Percentiles rank a stretch among this genome's conserved stretches.
phyloP scores from a whole-genome alignment of 345 rosid species.

The Turritis glabra region DNA sequence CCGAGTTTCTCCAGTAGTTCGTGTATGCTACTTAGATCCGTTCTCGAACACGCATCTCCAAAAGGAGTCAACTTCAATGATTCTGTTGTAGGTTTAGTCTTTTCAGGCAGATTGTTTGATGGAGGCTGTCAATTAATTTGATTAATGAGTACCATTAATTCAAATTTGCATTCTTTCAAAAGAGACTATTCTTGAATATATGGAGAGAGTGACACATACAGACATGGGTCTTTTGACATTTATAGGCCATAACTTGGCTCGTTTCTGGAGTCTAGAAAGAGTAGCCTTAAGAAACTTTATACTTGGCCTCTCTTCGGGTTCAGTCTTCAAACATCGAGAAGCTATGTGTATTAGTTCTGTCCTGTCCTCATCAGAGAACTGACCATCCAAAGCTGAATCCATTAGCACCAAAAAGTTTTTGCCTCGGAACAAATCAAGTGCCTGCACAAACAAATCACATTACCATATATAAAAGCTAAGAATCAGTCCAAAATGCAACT shows the following conservation, averaged over 20 bases:
- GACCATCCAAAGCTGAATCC: slow-evolving; percentile 96
- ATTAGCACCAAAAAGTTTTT: slow-evolving; percentile 87
- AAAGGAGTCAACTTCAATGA: slow-evolving; percentile 57
- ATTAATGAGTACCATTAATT: not conserved
- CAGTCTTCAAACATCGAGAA: slow-evolving; percentile 80
- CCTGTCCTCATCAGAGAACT: slow-evolving; percentile 91
- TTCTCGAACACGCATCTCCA: slow-evolving; percentile 81
- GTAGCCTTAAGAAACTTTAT: slow-evolving; percentile 73
- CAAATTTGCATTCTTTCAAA: slow-evolving; percentile 45
- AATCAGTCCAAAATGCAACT: slow-evolving; percentile 7
- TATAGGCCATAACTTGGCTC: slow-evolving; percentile 60
- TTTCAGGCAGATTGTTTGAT: slow-evolving; percentile 60
- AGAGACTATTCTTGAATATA: slow-evolving; percentile 39
- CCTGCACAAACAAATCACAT: slow-evolving; percentile 47
- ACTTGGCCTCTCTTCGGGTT: slow-evolving; percentile 92
- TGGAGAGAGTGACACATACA: slow-evolving; percentile 44
- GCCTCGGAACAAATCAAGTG: slow-evolving; percentile 88
- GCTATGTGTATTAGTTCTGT: slow-evolving; percentile 80
- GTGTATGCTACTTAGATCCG: slow-evolving; percentile 78
- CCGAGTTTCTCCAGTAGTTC: slow-evolving; percentile 79
- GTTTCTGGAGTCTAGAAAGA: slow-evolving; percentile 79
- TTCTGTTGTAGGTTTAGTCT: slow-evolving; percentile 46
- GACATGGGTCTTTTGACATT: slow-evolving; percentile 18
- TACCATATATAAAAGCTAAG: slow-evolving; percentile 39
- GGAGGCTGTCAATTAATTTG: slow-evolving; percentile 50